Evolutionary conservation across 1,284 basidiomycete genomes (phyloP), one percentile per base, ranked within the genome.

Genomic region (Bondarzewia mesenterica): DNA sequence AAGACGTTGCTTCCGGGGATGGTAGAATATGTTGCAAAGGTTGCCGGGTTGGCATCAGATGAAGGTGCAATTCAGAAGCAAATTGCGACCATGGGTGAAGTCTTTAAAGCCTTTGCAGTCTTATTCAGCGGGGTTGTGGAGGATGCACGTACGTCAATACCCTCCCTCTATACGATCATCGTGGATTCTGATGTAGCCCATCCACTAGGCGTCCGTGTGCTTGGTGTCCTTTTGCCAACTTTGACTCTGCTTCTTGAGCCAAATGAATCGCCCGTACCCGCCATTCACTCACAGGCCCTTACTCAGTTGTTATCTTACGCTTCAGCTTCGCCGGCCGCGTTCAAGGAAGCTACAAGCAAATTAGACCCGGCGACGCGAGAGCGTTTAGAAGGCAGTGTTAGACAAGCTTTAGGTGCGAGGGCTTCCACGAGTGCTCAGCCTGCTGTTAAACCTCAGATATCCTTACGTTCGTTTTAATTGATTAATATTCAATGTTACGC

Each of bases 151-250:
- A 60, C 64, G 84, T 72, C 3, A 27, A 4, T 20, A 7, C 37
- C 8, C 48, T 32, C 44, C 40, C 55, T n/a, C 15, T 16, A 44
- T 27, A 14, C 20, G 37, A 18, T 23, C 44, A 18, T 50, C 55
- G 0, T 44, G 18, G 21, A 55, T 7, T 46, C 42, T 40, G 18
- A 47, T 26, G 14, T 18, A n/a, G n/a, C n/a, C 1, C 3, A 25
- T 36, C 39, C 50, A 44, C 49, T 44, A 89, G 86, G 82, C 48
- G 74, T 85, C 10, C 76, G 84, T 37, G 68, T 87, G 0, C 73
- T 94, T 10, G 82, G 81, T 7, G 73, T 96, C 36, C 64, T 96
- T 14, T 69, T 98, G 12, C 92, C 94, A 0, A 85, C 87, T 0
- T 71, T 93, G 49, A 77, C 82, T 1, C 69, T 93, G 18, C 68